These are phyloP conservation scores for Chlorophyllum brunneum DNA, from an alignment of 768 basidiomycete species.

Conservation along the genomic window DNA sequence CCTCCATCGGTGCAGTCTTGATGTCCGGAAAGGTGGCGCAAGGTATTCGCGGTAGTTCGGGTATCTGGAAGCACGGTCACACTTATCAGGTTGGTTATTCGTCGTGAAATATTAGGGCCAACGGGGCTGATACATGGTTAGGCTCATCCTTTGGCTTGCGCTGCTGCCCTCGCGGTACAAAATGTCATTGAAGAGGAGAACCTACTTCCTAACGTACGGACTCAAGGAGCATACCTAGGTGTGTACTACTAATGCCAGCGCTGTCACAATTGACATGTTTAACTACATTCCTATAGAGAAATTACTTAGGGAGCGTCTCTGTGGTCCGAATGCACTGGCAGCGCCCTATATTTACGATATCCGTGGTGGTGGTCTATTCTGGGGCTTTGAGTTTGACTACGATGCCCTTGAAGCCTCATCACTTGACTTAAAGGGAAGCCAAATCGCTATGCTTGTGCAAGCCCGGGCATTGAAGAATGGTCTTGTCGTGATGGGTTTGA, in stretches of 20 bases:
- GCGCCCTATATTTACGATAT: conserved; percentile 74
- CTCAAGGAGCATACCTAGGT: conserved; percentile 59
- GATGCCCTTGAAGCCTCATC: conserved; percentile 34
- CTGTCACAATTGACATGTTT: too few relatives aligned
- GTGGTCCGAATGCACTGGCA: conserved; percentile 50
- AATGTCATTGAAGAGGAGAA: conserved; percentile 65
- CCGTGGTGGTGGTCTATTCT: conserved; percentile 81
- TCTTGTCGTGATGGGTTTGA: conserved; percentile 70
- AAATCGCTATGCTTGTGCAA: conserved; percentile 69
- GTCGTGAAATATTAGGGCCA: background rate
- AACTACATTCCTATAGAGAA: conserved; percentile 25
- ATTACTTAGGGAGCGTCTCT: conserved; percentile 52
- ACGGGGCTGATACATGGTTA: conserved; percentile 20
- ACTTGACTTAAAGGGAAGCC: conserved; percentile 47
- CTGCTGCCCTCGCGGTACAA: conserved; percentile 80
- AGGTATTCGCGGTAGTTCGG: conserved; percentile 64
- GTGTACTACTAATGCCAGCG: conserved; percentile 7
- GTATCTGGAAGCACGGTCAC: conserved; percentile 81
- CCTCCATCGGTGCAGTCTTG: conserved; percentile 77
- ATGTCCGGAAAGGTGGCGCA: conserved; percentile 68
- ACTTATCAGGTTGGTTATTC: conserved; percentile 61
- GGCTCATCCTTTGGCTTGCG: conserved; percentile 74
- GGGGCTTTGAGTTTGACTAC: conserved; percentile 82
- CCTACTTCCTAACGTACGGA: conserved; percentile 60
- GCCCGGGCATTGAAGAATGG: conserved; percentile 64